Evolutionary conservation across 2,329 filamentous ascomycete species (phyloP), one percentile per base, ranked within the genome.

Genomic region (Alternaria hordeiaustralica): DNA sequence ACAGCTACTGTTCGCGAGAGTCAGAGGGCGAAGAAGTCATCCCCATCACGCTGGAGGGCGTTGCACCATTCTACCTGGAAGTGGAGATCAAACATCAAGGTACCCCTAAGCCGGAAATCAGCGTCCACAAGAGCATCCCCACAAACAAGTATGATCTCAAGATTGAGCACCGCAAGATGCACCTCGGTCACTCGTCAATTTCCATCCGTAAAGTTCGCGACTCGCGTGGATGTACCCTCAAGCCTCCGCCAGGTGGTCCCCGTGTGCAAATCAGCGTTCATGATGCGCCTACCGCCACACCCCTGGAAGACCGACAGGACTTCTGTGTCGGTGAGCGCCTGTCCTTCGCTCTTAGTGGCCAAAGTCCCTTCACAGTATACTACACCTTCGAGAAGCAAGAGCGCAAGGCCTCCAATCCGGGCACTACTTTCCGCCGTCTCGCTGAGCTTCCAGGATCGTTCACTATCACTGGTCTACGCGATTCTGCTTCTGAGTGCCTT

Each of bases 301-400:
- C 95, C 4, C 86, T 97, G 36, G 94, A 98, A 75, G 89, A 92
- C 23, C 90, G 92, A 64, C 86, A 86, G 15, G 93, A 99, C 82
- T 97, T 95, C 82, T 99, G 96, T 80, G 94, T 99, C 11, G 96
- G 96, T 68, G 96, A 99, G 79, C 91, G 94, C 58, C 91, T 99
- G 68, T 92, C 92, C 4, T 99, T 97, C 82, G 94, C 93, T 0
- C 88, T 99, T 6, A 93, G 93, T 2, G 96, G 96, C 47, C 92
- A 92, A 58, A 90, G 94, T 18, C 96, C 96, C 0, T 99, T 99
- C 79, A 93, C 95, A 47, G 91, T 99, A 47, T 91, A 90, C 79
- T 99, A 99, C 82, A 92, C 89, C 11, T 99, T 99, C 81, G 90
- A 94, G 71, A 91, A 90, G 59, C 87, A 87, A 45, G 84, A 88